These are phyloP conservation scores for Cryptococcus floricola DNA, from an alignment of 1,284 basidiomycete species.

Conservation along the genomic window DNA sequence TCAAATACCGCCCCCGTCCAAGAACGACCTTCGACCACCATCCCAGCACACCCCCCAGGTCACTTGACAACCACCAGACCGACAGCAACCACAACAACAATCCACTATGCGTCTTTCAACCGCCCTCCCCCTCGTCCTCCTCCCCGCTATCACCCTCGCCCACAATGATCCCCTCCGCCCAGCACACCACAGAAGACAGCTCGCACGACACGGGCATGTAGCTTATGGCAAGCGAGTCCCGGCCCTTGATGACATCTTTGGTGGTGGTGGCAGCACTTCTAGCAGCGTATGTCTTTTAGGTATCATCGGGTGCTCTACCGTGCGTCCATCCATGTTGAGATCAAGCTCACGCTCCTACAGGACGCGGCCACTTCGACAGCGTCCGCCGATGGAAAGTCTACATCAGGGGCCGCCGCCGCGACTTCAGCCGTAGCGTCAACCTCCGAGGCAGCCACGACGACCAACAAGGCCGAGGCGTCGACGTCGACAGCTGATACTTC, in stretches of 20 bases:
- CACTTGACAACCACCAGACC: background rate
- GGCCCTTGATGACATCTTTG: background rate
- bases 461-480: too few relatives aligned
- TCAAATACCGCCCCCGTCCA: background rate
- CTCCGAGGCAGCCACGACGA: background rate
- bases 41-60: background rate
- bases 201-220: background rate
- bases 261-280: background rate
- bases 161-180: background rate
- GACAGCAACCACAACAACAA: background rate
- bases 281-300: background rate
- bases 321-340: background rate
- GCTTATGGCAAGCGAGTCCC: background rate
- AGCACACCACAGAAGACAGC: background rate
- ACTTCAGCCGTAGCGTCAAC: background rate
- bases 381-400: background rate
- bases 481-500: background rate
- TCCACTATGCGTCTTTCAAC: conserved; percentile 10
- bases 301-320: background rate
- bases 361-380: background rate
- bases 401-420: background rate
- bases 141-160: conserved; percentile 8
- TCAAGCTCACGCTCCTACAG: background rate
- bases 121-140: conserved; percentile 8
- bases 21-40: background rate